These are phyloP conservation scores for Cyclocybe cylindracea DNA, from an alignment of 768 basidiomycete species.

Conservation along the genomic window DNA sequence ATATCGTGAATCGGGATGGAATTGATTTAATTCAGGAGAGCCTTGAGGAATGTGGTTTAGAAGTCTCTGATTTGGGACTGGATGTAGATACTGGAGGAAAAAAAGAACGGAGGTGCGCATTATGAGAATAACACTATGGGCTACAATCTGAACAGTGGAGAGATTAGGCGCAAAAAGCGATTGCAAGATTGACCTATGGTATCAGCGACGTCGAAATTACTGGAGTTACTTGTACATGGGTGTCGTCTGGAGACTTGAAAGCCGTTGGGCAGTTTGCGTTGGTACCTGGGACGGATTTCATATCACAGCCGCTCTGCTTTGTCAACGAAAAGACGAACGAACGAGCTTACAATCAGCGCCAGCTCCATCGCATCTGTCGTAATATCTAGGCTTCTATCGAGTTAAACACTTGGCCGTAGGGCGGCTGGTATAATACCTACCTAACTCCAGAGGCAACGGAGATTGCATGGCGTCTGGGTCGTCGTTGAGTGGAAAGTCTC, in stretches of 20 bases:
- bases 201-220: no score
- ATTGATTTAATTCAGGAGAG: no score
- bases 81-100: no score
- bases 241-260: slow-evolving; percentile 36
- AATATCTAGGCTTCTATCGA: slow-evolving; percentile 30
- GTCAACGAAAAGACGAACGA: background rate
- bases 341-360: slow-evolving; percentile 41
- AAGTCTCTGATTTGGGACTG: no score
- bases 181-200: slow-evolving; percentile 32
- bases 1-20: no score
- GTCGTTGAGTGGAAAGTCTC: background rate
- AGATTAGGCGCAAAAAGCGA: slow-evolving; percentile 31
- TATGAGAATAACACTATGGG: no score
- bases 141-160: no score
- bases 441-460: slow-evolving; percentile 41
- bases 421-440: slow-evolving; percentile 18
- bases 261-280: slow-evolving; percentile 34
- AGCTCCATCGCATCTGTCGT: slow-evolving; percentile 40
- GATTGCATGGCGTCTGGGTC: slow-evolving; percentile 32
- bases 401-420: background rate
- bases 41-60: no score
- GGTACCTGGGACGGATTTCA: slow-evolving; percentile 26
- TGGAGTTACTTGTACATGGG: slow-evolving; percentile 38
- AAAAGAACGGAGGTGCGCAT: no score
- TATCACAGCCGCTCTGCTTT: no score